A percentile compares a stretch with the other conserved stretches of the same genome.
These are phyloP conservation scores for Fusarium secorum DNA, from an alignment of 2,329 filamentous ascomycete genomes.

Conservation along the genomic window DNA sequence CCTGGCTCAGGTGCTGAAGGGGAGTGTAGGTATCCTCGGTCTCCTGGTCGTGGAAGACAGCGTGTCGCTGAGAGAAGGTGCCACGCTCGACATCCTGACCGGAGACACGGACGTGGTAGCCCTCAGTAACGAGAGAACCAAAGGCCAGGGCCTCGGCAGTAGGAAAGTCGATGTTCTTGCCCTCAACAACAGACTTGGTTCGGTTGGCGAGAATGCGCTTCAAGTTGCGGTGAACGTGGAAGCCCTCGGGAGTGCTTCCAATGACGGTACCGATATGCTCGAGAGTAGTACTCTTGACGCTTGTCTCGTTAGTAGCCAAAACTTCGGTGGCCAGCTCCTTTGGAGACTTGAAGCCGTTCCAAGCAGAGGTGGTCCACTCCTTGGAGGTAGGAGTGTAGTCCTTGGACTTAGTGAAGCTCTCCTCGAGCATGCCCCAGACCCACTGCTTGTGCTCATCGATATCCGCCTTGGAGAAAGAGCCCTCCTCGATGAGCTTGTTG, in stretches of 20 bases:
- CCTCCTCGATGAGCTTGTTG: constrained; percentile 87
- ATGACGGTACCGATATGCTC: constrained; percentile 85
- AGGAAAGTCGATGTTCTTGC: constrained; percentile 96
- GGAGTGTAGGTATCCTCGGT: constrained; percentile 93
- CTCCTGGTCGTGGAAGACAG: constrained; percentile 97
- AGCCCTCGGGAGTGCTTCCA: constrained; percentile 80
- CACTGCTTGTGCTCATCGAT: constrained; percentile 99
- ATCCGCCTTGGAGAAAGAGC: constrained; percentile 96
- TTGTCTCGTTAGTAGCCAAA: constrained; percentile 88
- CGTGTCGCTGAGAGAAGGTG: constrained; percentile 97
- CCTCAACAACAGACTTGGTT: constrained; percentile 90
- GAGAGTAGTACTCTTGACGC: constrained; percentile 74
- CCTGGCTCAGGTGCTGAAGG: constrained; percentile 84
- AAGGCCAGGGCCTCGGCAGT: constrained; percentile 97
- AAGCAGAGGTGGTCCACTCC: constrained; percentile 98
- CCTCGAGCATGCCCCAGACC: constrained; percentile 99
- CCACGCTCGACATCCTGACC: constrained; percentile 99
- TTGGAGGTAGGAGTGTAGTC: constrained; percentile 96
- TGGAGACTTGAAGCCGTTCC: constrained; percentile 99
- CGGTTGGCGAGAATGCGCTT: constrained; percentile 93
- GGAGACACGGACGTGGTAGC: constrained; percentile 96
- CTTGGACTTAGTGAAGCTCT: constrained; percentile 96
- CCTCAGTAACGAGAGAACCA: constrained; percentile 87
- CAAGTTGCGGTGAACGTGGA: constrained; percentile 91
- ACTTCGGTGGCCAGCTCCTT: constrained; percentile 97